Evolutionary conservation across 495 filamentous ascomycete genomes (phyloP), one percentile per base, ranked within the genome.

Genomic region (Friedmanniomyces simplex): DNA sequence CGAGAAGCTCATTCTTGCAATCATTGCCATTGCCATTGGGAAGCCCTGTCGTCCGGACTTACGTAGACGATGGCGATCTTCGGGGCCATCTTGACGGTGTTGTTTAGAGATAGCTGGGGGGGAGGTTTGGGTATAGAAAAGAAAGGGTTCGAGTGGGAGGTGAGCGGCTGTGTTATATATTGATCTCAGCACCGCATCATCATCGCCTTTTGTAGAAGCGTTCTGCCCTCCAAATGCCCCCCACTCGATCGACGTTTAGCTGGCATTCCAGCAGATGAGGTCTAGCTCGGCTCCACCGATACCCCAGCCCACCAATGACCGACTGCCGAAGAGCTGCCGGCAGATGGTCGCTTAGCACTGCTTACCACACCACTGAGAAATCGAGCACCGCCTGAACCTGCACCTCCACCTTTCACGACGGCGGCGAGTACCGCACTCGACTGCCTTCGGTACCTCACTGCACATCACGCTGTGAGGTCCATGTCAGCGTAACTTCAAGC

Each of bases 1-100:
- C 20, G 20, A n/a, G 2, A 28, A 6, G 18, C 6, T 21, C 30
- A 10, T 55, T 54, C 10, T 18, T 36, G 21, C 25, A 3, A n/a
- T 49, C 52, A 1, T 30, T 7, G 32, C 30, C 8, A 21, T 10
- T 49, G 14, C 22, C 3, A 22, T 54, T 49, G 46, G 18, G 46
- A 8, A 21, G 20, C 3, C 5, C 14, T 16, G 41, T 2, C 41
- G 20, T 5, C 41, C 14, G 5, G 24, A 82, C 86, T 64, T 81
- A 91, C 87, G 66, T 79, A 91, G 71, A 96, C 79, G 70, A 96
- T 94, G 59, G 91, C 91, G 66, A 96, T 77, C 75, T 88, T 91
- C 72, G 89, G 88, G 76, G 89, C 89, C 89, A 94, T 95, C 4
- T 10, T 54, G 51, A 32, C 30, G 49, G 34, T 50, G 26, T 24